Base-by-base conservation (phyloP, 176 grass and related monocot species). In the Bolboschoenus planiculmis region DNA sequence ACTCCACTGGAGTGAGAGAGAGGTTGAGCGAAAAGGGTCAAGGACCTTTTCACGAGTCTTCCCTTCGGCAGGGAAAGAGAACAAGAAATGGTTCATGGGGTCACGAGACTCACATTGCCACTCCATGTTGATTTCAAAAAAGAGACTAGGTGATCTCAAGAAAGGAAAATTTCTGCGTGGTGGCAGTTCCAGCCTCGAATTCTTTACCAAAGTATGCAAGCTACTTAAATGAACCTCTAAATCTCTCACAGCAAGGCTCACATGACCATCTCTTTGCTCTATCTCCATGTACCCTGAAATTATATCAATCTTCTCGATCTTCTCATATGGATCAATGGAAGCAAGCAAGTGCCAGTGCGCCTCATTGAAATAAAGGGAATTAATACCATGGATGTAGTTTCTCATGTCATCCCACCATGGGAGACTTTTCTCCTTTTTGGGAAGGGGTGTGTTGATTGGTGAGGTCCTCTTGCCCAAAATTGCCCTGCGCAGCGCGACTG, bases 401-500 rank as follows among this genome's bases (percentile, higher is more conserved):
- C 95, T 87, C 90, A 97, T 97, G 73, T 97, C 95, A 90, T 97
- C 95, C 95, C 95, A 97, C 95, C 95, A 97, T 31, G 95, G 95
- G 84, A 97, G 92, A 84, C 95, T 97, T 24, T 89, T 87, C 68
- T 97, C 95, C 65, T 74, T 94, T 88, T 88, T 93, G 67, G 79
- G 79, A 61, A 90, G 95, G 24, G 90, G 88, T 24, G 87, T 78
- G 8, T 72, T 83, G 77, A 74, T 68, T 61, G 88, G 81, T 33
- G 75, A 97, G 82, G 87, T 88, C 61, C 90, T 94, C 80, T 90
- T 91, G 83, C 92, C 92, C 63, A 97, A 84, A 90, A 94, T 91
- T 85, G 92, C 95, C 84, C 95, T 91, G 57, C 95, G 92, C 56
- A 97, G 86, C 76, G 95, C 95, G 57, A 91, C 91, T 37, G 95